Evolutionary conservation across 768 basidiomycete species (phyloP), one percentile per base, ranked within the genome.

Genomic region (Mycena latifolia): DNA sequence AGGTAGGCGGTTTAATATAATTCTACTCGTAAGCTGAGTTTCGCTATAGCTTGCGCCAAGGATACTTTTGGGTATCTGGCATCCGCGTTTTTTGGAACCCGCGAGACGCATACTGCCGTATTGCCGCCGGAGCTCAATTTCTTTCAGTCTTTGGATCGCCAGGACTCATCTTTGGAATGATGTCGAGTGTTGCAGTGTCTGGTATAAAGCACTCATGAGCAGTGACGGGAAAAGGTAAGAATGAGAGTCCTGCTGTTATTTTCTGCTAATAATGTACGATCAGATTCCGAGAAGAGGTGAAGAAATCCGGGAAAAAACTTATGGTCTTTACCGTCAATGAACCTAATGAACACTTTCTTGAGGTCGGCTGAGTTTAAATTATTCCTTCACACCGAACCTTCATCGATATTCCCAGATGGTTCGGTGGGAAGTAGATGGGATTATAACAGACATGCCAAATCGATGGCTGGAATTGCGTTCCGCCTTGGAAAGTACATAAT

Each of bases 261-360:
- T 27, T 67, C 22, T 55, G 33, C 33, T 50, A 25, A 62, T 43
- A 8, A 65, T 35, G 43, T 14, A 27, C 53, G 18, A 20, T 29
- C n/a, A 77, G 91, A 80, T 92, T 93, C 80, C 77, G 85, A 37
- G 76, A 78, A 37, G 86, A 89, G 48, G 90, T 88, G 78, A 82
- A 81, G 66, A 76, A 73, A 31, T 82, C 84, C 0, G 85, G 86
- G 11, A 91, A 92, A 78, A 78, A 80, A 71, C 72, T 93, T 15
- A 86, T 90, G 79, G 88, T 89, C 15, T 92, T 90, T 91, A 93
- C 92, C 0, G 92, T 93, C 52, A 93, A 93, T 70, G 80, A 85
- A 43, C 82, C 82, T 10, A n/a, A n/a, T n/a, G 84, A 81, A 55
- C 84, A 89, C 68, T 86, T 89, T 85, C 83, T 87, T 74, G 86